Percentiles rank a stretch among this genome's conserved stretches.
phyloP scores from a whole-genome alignment of 495 filamentous ascomycete genomes.

The Hyaloscypha bicolor region DNA sequence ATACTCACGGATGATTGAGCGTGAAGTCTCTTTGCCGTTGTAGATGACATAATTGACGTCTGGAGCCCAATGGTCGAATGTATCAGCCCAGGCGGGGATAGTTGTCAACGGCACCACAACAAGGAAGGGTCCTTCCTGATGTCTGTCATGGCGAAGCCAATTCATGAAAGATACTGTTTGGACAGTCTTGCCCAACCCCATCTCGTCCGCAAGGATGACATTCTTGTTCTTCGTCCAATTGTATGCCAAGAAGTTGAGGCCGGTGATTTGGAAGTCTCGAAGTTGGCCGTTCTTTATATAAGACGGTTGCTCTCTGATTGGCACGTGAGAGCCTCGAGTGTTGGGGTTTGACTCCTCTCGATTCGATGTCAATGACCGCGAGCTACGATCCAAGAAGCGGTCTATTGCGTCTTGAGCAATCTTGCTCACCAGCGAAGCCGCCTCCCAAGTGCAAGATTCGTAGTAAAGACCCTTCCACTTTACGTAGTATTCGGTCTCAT shows the following conservation, averaged over 20 bases:
- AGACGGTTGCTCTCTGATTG: slow-evolving; percentile 73
- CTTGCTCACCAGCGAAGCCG: slow-evolving; percentile 68
- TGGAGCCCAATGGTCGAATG: slow-evolving; percentile 94
- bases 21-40: slow-evolving; percentile 80
- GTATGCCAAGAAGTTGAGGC: slow-evolving; percentile 90
- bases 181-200: slow-evolving; percentile 98
- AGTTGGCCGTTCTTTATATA: slow-evolving; percentile 87
- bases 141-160: slow-evolving; percentile 91
- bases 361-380: slow-evolving; percentile 75
- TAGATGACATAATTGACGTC: slow-evolving; percentile 98
- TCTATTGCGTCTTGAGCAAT: slow-evolving; percentile 87
- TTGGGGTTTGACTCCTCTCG: slow-evolving; percentile 68
- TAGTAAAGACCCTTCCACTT: slow-evolving; percentile 93
- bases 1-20: slow-evolving; percentile 80
- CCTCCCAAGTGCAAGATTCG: slow-evolving; percentile 93
- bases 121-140: slow-evolving; percentile 91
- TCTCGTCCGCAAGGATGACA: slow-evolving; percentile 96
- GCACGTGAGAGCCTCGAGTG: slow-evolving; percentile 71
- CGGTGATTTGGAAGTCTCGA: slow-evolving; percentile 91
- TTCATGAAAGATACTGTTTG: slow-evolving; percentile 97
- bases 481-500: slow-evolving; percentile 78
- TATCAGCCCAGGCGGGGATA: slow-evolving; percentile 97
- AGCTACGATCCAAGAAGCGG: slow-evolving; percentile 80
- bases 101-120: slow-evolving; percentile 95
- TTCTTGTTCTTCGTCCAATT: slow-evolving; percentile 93